Evolutionary conservation across 169 alveolate genomes (phyloP), one percentile per base, ranked within the genome.

Genomic region (Cryptosporidium muris): DNA sequence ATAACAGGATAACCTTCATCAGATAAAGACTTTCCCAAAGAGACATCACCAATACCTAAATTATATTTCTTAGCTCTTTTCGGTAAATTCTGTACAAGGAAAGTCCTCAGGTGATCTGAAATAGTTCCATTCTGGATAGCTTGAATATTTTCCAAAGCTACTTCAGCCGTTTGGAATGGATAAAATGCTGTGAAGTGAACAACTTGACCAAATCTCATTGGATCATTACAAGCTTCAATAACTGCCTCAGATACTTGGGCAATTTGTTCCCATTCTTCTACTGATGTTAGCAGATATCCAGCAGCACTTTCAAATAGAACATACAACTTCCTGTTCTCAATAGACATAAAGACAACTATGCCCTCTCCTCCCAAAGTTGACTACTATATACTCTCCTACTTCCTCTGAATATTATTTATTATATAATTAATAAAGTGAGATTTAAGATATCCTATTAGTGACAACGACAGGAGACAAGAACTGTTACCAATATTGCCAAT

Each of bases 231-330:
- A 51, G 96, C 89, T 74, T 92, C 94, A 81, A 95, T 97, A 80
- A 95, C 88, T 64, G 93, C 80, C 64, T 90, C 91, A 64, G 80
- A 62, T 74, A 88, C 90, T 81, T 81, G 94, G 43, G 96, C 97
- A 8, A 96, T 92, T 90, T 95, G 97, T 49, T 96, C 98, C 92
- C 94, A 94, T 36, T 95, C 94, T 74, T 94, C 93, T 16, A 94
- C 92, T 81, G 91, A 93, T 88, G 94, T 95, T 47, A 96, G 93
- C 51, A 96, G 94, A 80, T 96, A 96, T 40, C 99, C 99, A 14
- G 97, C 94, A 48, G 99, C 97, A 62, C 97, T 93, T 80, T 96
- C 99, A 89, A 91, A 96, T 56, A 96, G 89, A 6, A 67, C 82
- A 25, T 67, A 67, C 36, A 67, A 66, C 45, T 67, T 67, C 42